Conservation (phyloP, 352 stramenopile species). For the Hyaloperonospora brassicae region DNA sequence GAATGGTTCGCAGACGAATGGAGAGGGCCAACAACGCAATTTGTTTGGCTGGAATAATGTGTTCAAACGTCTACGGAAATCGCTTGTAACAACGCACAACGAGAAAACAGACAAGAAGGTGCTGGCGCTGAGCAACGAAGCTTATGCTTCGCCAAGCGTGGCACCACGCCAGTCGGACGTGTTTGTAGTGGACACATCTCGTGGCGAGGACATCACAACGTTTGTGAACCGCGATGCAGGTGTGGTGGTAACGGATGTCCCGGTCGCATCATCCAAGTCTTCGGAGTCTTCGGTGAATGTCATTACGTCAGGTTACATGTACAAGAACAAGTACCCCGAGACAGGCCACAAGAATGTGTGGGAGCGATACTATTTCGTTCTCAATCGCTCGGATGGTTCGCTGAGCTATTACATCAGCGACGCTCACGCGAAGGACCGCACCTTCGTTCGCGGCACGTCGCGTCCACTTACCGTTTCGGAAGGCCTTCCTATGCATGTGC, state of each 20-base stretch:
- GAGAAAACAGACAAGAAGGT: constrained; percentile 67
- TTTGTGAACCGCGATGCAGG: constrained; percentile 71
- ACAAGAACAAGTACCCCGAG: constrained; percentile 81
- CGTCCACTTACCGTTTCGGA: constrained; percentile 75
- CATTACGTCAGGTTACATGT: constrained; percentile 82
- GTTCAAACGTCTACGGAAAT: constrained; percentile 74
- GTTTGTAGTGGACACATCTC: constrained; percentile 68
- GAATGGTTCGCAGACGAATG: constrained; percentile 20
- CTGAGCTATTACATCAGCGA: constrained; percentile 85
- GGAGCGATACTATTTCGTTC: constrained; percentile 83
- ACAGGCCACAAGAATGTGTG: constrained; percentile 73
- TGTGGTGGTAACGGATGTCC: constrained; percentile 55
- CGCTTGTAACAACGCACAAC: constrained; percentile 52
- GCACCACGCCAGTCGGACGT: constrained; percentile 54
- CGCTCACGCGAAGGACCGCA: constrained; percentile 75
- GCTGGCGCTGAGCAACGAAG: constrained; percentile 63
- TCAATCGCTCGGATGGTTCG: constrained; percentile 63
- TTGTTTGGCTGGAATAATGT: constrained; percentile 77
- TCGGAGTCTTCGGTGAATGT: constrained; percentile 43
- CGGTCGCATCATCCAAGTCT: constrained; percentile 26
- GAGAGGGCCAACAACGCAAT: constrained; percentile 28
- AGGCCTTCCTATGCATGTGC: constrained; percentile 59
- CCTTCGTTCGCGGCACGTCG: constrained; percentile 72
- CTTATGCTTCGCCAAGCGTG: constrained; percentile 40
- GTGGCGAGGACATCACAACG: constrained; percentile 75